A percentile compares a stretch with the other conserved stretches of the same genome.
phyloP scores from a whole-genome alignment of 2,329 filamentous ascomycete species.

The Hirsutella thompsonii region DNA sequence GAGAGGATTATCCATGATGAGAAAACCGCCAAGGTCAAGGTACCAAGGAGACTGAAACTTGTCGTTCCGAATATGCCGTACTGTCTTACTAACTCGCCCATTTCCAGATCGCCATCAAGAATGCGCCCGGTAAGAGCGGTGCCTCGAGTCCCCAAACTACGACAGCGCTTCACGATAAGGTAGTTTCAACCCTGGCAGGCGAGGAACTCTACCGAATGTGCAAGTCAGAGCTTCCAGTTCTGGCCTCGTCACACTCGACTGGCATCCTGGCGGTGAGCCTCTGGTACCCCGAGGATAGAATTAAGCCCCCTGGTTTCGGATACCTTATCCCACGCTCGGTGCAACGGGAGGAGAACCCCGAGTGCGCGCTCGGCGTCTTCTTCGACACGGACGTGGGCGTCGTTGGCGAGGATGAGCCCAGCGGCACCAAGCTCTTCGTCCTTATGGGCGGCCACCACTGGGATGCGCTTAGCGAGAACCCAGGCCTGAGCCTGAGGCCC shows the following conservation, averaged over 20 bases:
- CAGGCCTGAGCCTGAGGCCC: conserved; percentile 31
- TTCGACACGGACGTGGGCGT: conserved; percentile 60
- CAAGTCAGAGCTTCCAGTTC: conserved; percentile 26
- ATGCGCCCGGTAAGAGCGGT: no score
- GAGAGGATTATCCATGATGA: conserved; percentile 27
- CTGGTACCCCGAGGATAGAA: conserved; percentile 55
- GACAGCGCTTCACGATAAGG: conserved; percentile 34
- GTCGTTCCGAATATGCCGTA: not conserved
- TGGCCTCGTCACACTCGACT: conserved; percentile 48
- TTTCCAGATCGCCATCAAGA: no score
- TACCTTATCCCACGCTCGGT: conserved; percentile 77
- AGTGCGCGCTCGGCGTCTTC: conserved; percentile 77
- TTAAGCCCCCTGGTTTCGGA: conserved; percentile 66
- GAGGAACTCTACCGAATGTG: conserved; percentile 27
- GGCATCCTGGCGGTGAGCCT: conserved; percentile 90
- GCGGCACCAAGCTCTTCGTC: conserved; percentile 78
- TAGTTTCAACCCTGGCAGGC: conserved; percentile 51
- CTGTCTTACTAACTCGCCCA: not conserved
- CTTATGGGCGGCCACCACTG: conserved; percentile 94
- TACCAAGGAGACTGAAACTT: conserved; percentile 9
- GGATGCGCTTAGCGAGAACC: conserved; percentile 18
- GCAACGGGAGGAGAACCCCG: conserved; percentile 60
- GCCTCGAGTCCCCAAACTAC: no score
- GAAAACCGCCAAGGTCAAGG: conserved; percentile 25
- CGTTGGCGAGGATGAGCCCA: conserved; percentile 37